A percentile compares a stretch with the other conserved stretches of the same genome.
Conservation (phyloP, 1,284 basidiomycete genomes). For the Lentinus polychrous region DNA sequence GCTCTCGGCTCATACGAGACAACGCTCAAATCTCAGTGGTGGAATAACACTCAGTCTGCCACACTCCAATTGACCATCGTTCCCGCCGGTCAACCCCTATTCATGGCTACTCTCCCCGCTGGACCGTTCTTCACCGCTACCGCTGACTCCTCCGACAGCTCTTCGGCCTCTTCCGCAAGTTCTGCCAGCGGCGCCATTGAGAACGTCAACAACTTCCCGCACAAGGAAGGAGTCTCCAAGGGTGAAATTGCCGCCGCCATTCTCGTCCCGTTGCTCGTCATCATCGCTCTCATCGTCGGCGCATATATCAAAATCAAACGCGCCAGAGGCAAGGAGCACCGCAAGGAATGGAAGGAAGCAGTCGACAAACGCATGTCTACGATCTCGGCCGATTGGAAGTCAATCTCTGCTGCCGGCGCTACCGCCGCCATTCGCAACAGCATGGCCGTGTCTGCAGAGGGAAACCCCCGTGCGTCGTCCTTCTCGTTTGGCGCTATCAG, state of each 20-base stretch:
- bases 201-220: constrained; percentile 28
- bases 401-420: constrained; percentile 66
- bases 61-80: constrained; percentile 66
- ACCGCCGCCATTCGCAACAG: constrained; percentile 65
- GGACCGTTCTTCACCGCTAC: constrained; percentile 73
- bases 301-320: constrained; percentile 12
- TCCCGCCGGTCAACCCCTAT: constrained; percentile 43
- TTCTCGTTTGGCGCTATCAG: constrained; percentile 55
- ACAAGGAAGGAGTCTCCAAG: constrained; percentile 34
- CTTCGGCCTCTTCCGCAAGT: constrained; percentile 35
- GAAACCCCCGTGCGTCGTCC: constrained; percentile 36
- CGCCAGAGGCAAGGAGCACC: constrained; percentile 10
- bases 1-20: constrained; percentile 47
- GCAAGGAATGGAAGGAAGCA: constrained; percentile 22
- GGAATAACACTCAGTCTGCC: constrained; percentile 56
- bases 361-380: constrained; percentile 82
- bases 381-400: constrained; percentile 71
- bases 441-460: constrained; percentile 41
- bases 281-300: constrained; percentile 10
- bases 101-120: constrained; percentile 50
- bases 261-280: constrained; percentile 13
- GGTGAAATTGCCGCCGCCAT: constrained; percentile 60
- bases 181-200: constrained; percentile 17
- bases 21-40: constrained; percentile 66
- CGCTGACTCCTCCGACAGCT: constrained; percentile 27